These are phyloP conservation scores for Colletotrichum nymphaeae DNA, from an alignment of 2,329 filamentous ascomycete species.

Conservation along the genomic window DNA sequence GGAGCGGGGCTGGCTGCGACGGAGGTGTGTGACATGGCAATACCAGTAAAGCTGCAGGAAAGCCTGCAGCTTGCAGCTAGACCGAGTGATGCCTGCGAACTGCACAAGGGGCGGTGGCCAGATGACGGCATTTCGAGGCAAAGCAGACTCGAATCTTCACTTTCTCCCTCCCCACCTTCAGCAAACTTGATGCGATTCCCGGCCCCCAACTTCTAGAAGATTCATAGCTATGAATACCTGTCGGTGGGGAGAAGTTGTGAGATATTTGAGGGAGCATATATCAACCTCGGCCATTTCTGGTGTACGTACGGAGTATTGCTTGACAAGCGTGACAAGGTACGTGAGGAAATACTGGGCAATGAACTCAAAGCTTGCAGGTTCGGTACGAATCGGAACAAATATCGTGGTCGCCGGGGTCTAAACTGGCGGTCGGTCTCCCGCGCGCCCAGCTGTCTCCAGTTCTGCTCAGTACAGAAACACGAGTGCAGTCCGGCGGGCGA, in stretches of 20 bases:
- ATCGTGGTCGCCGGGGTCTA: slow-evolving; percentile 18
- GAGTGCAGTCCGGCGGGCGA: slow-evolving; percentile 27
- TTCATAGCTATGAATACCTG: neutral
- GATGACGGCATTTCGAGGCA: slow-evolving; percentile 27
- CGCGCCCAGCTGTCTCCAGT: slow-evolving; percentile 4
- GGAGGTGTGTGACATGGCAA: slow-evolving; percentile 32
- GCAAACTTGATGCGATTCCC: slow-evolving; percentile 27
- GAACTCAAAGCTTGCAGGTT: slow-evolving; percentile 17
- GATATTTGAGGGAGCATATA: neutral
- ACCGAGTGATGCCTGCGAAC: slow-evolving; percentile 28
- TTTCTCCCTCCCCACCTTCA: neutral
- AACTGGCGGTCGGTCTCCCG: slow-evolving; percentile 33
- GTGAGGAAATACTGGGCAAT: slow-evolving; percentile 15
- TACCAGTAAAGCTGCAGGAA: slow-evolving; percentile 26
- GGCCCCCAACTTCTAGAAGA: slow-evolving; percentile 24
- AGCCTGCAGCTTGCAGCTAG: slow-evolving; percentile 18
- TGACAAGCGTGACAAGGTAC: neutral
- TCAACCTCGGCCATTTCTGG: neutral
- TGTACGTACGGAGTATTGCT: neutral
- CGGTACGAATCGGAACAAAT: slow-evolving; percentile 31
- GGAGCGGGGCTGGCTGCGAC: slow-evolving; percentile 33
- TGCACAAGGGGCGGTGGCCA: slow-evolving; percentile 5
- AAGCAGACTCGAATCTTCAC: neutral
- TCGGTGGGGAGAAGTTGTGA: neutral
- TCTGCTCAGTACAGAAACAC: slow-evolving; percentile 3